Percentiles rank a stretch among this genome's conserved stretches.
Evolutionary conservation across 2,329 filamentous ascomycete species (phyloP).

Genomic region (Zymoseptoria ardabiliae): DNA sequence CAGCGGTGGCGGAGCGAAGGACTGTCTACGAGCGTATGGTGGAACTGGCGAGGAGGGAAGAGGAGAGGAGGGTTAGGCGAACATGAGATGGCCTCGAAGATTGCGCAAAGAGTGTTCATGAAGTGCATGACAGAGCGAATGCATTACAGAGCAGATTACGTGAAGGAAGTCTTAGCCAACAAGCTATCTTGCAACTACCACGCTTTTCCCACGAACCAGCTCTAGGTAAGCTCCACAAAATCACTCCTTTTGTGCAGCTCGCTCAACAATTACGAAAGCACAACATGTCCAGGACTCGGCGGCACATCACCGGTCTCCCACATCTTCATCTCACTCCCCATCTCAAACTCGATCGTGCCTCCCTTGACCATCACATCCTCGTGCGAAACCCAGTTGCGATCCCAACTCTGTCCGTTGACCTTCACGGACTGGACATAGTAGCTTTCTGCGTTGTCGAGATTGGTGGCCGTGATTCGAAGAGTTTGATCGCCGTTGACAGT

Average conservation of each 20-base stretch:
- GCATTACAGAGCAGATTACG: background rate
- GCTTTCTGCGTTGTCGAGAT: conserved; percentile 36
- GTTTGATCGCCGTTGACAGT: conserved; percentile 27
- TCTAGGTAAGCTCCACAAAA: background rate
- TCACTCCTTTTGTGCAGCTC: background rate
- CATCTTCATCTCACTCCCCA: conserved; percentile 33
- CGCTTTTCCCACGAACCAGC: background rate
- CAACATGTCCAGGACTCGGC: conserved; percentile 41
- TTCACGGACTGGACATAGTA: conserved; percentile 48
- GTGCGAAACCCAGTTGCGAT: conserved; percentile 50
- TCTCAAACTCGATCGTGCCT: conserved; percentile 43
- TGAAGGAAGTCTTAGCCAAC: background rate
- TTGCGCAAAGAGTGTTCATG: background rate
- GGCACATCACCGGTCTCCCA: conserved; percentile 48
- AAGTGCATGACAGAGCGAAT: background rate
- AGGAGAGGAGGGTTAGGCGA: background rate
- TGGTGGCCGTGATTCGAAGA: conserved; percentile 42
- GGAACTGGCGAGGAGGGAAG: background rate
- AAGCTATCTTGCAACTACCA: background rate
- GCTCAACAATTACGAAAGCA: background rate
- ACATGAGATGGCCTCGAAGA: background rate
- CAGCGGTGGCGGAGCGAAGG: background rate
- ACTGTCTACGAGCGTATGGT: background rate
- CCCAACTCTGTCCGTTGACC: conserved; percentile 47
- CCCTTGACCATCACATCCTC: conserved; percentile 41